Evolutionary conservation across 352 stramenopile genomes (phyloP).

Genomic region (Phytophthora idaei): DNA sequence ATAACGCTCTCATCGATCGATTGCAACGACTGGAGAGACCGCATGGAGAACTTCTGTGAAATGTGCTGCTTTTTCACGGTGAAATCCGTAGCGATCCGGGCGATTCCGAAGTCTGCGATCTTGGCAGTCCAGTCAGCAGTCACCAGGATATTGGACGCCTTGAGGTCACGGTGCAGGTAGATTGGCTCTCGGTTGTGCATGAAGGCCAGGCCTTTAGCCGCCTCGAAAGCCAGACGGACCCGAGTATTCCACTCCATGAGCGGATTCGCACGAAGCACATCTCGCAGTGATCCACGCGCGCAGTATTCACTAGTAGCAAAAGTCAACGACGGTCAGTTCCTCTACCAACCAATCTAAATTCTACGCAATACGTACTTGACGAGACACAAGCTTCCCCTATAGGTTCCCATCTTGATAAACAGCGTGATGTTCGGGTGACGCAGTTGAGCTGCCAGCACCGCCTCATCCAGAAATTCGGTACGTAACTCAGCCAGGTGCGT

Average conservation of each 20-base stretch:
- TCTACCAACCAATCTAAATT: background rate
- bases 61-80: slow-evolving; percentile 48
- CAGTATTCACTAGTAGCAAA: slow-evolving; percentile 61
- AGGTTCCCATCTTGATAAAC: slow-evolving; percentile 75
- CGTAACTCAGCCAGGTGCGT: slow-evolving; percentile 68
- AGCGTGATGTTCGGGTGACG: slow-evolving; percentile 79
- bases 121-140: slow-evolving; percentile 78
- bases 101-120: slow-evolving; percentile 77
- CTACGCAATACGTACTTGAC: slow-evolving; percentile 61
- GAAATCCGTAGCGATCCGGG: slow-evolving; percentile 74
- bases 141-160: slow-evolving; percentile 78
- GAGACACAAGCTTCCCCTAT: slow-evolving; percentile 68
- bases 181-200: slow-evolving; percentile 81
- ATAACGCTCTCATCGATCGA: slow-evolving; percentile 34
- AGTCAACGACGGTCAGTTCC: background rate
- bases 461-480: slow-evolving; percentile 71
- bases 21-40: slow-evolving; percentile 32
- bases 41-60: slow-evolving; percentile 26
- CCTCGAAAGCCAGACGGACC: slow-evolving; percentile 69
- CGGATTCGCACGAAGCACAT: slow-evolving; percentile 64
- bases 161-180: slow-evolving; percentile 77
- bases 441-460: slow-evolving; percentile 61
- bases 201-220: slow-evolving; percentile 74
- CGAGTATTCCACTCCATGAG: slow-evolving; percentile 74
- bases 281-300: slow-evolving; percentile 59